Evolutionary conservation across 164 flowering plant species (phyloP), one percentile per base, ranked within the genome.

Genomic region (Umbellularia californica): DNA sequence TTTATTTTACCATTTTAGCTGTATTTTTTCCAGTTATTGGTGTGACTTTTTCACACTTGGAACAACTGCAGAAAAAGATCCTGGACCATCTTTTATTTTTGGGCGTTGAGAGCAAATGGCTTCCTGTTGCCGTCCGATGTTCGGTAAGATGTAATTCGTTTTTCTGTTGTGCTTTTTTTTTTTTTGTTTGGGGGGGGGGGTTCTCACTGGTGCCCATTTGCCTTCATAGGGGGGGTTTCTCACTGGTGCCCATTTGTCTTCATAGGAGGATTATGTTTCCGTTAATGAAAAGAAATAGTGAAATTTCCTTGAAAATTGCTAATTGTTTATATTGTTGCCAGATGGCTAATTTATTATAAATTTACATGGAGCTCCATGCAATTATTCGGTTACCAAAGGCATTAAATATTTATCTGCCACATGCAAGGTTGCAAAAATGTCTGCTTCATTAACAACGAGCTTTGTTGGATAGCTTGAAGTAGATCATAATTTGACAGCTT

Each of bases 101-200:
- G 84, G 97, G 97, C 30, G 90, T 93, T 80, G 99, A 96, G 87
- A 92, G 97, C 82, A 95, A 88, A 73, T 95, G 99, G 99, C 97
- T 93, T 77, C 93, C 99, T 47, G 88, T 91, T 80, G 75, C 97
- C 75, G 88, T 96, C 19, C 98, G 97, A 27, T 91, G 97, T 81
- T 78, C 82, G 84, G 99, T 96, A 87, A 86, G 90, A 66, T 70
- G 11, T 72, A n/a, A 65, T 73, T 74, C 13, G 41, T 70, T 63
- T 10, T 22, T 3, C 33, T 64, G 22, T 24, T 65, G 13, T 65
- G 63, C 62, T 3, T 3, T 11, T 15, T 20, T 60, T 64, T 62
- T 50, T 14, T n/a, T 15, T 2, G 47, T 28, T 28, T 28, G 17
- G 7, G 41, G 47, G 20, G 4, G 17, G 0, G 58, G 3, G 14